These are phyloP conservation scores for Elaphomyces granulatus DNA, from an alignment of 495 filamentous ascomycete genomes.

Conservation along the genomic window DNA sequence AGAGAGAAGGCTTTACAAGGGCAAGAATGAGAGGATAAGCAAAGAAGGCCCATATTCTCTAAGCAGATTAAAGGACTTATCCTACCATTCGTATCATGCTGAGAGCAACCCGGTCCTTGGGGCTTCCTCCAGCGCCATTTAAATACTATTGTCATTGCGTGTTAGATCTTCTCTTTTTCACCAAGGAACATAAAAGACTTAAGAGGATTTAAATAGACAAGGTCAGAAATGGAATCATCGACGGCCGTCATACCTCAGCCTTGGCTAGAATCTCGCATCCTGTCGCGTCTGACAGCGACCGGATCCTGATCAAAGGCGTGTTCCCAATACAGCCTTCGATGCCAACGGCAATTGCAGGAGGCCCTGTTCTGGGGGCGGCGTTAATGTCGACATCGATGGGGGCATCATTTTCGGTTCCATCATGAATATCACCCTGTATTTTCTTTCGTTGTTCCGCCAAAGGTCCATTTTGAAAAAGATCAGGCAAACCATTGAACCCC, in stretches of 20 bases:
- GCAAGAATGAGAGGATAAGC: no score
- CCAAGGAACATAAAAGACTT: no score
- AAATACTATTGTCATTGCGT: conserved; percentile 58
- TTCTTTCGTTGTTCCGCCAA: no score
- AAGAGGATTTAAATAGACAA: no score
- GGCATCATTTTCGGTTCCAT: no score
- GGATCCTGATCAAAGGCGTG: conserved; percentile 80
- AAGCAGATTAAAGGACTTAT: not conserved
- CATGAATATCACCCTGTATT: no score
- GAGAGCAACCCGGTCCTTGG: conserved; percentile 89
- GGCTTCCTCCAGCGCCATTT: conserved; percentile 88
- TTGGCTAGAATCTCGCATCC: conserved; percentile 89
- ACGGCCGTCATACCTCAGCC: conserved; percentile 68
- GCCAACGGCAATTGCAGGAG: conserved; percentile 43
- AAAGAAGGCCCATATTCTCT: no score
- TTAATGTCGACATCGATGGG: no score
- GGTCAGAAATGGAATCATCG: no score
- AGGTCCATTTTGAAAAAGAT: no score
- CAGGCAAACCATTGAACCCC: not conserved
- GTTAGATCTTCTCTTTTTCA: no score
- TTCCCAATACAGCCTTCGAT: conserved; percentile 91
- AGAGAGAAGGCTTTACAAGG: no score
- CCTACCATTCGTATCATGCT: conserved; percentile 65
- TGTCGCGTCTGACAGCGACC: conserved; percentile 77
- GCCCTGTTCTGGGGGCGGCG: conserved; percentile 19